Conservation (phyloP, 2,329 filamentous ascomycete species). For the Coniochaeta sp. region DNA sequence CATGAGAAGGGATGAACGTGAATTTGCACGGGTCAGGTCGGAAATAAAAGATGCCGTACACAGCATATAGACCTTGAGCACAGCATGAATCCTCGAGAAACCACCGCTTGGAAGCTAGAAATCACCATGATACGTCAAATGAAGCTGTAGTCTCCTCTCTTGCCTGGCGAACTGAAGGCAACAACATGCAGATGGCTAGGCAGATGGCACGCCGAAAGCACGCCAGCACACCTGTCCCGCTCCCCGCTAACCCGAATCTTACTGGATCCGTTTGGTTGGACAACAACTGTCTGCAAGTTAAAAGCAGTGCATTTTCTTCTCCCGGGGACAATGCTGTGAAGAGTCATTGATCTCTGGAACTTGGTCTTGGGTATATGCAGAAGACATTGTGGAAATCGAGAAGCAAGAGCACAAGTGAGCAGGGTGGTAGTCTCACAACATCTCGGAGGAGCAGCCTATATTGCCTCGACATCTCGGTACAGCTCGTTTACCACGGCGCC, state of each 20-base stretch:
- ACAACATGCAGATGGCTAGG: conserved; percentile 1
- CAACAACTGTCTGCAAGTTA: conserved; percentile 18
- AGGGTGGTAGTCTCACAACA: not conserved
- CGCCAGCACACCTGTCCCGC: conserved; percentile 11
- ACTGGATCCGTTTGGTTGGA: conserved; percentile 15
- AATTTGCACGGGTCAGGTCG: not conserved
- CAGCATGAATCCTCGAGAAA: conserved; percentile 10
- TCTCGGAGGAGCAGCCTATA: not conserved
- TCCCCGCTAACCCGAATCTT: conserved; percentile 11
- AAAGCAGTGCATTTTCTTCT: not conserved
- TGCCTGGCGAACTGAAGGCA: conserved; percentile 8
- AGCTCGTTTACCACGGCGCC: too few species aligned
- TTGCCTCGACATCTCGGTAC: not conserved
- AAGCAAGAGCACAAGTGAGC: not conserved
- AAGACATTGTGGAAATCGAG: not conserved
- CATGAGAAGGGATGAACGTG: too few species aligned
- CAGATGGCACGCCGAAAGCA: conserved; percentile 8
- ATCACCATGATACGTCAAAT: not conserved
- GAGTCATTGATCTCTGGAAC: not conserved
- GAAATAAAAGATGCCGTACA: not conserved
- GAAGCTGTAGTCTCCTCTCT: conserved; percentile 2
- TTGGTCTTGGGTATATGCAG: not conserved
- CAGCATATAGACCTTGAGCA: not conserved
- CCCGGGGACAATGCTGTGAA: not conserved
- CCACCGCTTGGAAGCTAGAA: not conserved